Percentiles rank a stretch among this genome's conserved stretches.
Conservation (phyloP, 2,329 filamentous ascomycete species). For the Thyridium curvatum region DNA sequence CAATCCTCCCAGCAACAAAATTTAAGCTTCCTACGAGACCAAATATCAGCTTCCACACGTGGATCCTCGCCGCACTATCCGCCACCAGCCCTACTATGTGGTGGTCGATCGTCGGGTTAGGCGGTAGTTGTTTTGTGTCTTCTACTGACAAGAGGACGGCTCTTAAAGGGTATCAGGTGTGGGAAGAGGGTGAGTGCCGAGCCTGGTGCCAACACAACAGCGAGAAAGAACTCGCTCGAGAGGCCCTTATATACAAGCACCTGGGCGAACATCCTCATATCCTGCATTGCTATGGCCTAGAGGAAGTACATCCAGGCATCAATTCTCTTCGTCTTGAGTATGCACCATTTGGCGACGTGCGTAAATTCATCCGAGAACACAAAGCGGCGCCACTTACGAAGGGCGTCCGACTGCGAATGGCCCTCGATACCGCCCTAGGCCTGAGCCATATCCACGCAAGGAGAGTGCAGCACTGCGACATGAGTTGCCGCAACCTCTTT, state of each 20-base stretch:
- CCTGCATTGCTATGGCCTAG: not conserved
- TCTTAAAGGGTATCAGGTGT: not conserved
- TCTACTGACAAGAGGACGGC: not conserved
- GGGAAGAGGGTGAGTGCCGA: not conserved
- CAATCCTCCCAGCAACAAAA: too few species aligned
- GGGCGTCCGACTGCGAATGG: not conserved
- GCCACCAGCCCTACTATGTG: too few species aligned
- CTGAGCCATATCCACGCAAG: not conserved
- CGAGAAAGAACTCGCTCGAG: not conserved
- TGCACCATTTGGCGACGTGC: not conserved
- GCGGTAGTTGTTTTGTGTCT: not conserved
- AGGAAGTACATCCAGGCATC: not conserved
- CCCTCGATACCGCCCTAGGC: not conserved
- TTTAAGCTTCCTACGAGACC: too few species aligned
- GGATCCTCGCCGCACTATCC: too few species aligned
- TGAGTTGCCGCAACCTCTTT: slow-evolving; percentile 1
- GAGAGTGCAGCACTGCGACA: not conserved
- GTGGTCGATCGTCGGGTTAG: slow-evolving; percentile 8
- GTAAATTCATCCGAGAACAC: not conserved
- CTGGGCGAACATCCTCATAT: not conserved
- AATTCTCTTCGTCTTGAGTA: not conserved
- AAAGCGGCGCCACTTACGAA: not conserved
- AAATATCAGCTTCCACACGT: too few species aligned
- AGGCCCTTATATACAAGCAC: not conserved
- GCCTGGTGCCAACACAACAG: not conserved